Evolutionary conservation across 2,329 filamentous ascomycete genomes (phyloP).

Genomic region (Aspergillus sp.): DNA sequence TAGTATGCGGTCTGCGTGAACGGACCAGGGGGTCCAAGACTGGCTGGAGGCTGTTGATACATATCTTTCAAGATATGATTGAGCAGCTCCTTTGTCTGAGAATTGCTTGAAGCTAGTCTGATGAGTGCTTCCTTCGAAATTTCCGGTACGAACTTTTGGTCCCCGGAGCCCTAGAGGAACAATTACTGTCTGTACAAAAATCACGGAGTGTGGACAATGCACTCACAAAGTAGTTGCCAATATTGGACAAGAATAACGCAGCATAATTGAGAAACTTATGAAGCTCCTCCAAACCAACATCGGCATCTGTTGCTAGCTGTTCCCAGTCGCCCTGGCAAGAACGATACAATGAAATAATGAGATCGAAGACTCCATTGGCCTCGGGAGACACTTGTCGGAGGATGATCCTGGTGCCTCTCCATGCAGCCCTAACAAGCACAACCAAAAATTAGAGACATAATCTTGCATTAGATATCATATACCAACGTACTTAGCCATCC

Average conservation of each 20-base stretch:
- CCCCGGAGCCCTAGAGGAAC: conserved; percentile 29
- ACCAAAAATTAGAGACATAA: conserved; percentile 7
- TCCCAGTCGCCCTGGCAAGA: conserved; percentile 55
- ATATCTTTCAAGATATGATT: conserved; percentile 18
- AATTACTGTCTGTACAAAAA: conserved; percentile 25
- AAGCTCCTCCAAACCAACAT: conserved; percentile 48
- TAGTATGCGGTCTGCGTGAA: conserved; percentile 50
- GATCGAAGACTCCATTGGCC: conserved; percentile 58
- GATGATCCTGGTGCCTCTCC: conserved; percentile 54
- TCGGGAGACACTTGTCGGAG: conserved; percentile 59
- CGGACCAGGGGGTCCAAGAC: conserved; percentile 52
- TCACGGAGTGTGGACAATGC: background rate
- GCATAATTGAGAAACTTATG: conserved; percentile 48
- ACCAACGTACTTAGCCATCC: conserved; percentile 23
- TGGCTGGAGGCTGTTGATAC: conserved; percentile 19
- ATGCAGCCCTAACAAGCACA: conserved; percentile 21
- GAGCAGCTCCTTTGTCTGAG: background rate
- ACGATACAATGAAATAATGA: conserved; percentile 53
- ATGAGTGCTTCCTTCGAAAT: conserved; percentile 21
- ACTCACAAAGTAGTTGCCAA: conserved; percentile 54
- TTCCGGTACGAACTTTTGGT: conserved; percentile 33
- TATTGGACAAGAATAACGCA: conserved; percentile 57
- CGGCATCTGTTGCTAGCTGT: conserved; percentile 32
- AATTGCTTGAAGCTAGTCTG: conserved; percentile 12
- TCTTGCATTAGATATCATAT: background rate